Evolutionary conservation across 2,329 filamentous ascomycete species (phyloP), one percentile per base, ranked within the genome.

Genomic region (Knufia petricola): DNA sequence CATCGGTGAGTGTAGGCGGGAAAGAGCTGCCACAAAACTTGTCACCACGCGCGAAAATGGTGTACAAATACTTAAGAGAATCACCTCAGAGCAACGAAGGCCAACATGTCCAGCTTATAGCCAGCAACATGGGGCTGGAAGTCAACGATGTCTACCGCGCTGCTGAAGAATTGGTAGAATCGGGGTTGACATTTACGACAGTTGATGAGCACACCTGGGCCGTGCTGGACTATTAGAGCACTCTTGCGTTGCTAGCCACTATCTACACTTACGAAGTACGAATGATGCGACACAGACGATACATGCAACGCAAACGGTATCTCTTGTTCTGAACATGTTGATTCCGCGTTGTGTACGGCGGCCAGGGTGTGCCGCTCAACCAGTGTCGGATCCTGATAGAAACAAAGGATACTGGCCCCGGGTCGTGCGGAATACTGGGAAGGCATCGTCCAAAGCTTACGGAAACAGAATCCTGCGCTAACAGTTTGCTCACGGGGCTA

Each of bases 181-280:
- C 78, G 48, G 87, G 88, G 24, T 63, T 87, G 58, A 86, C 95
- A 55, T 98, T 87, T 69, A 87, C 87, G 23, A 98, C 94, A 8
- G 77, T 94, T 49, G 88, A 96, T 67, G 90, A 96, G 61, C 77
- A 86, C 66, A 96, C 90, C 1, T 96, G 86, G 83, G 87, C 87
- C 37, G 72, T 94, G 54, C 71, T 95, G 52, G 86, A 94, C 19
- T 48, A 36, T 17, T 46, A 36, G 28, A 36, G 12, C 23, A 23
- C 24, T 6, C 17, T 36, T n/a, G 15, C 6, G 10, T 8, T n/a
- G 32, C 13, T 8, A 7, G 32, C 32, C 6, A 40, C 19, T 10
- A 40, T 4, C 10, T 21, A 17, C 8, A 19, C 4, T 9, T 4
- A 4, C 8, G 17, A 24, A 40, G 37, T 17, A 40, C 17, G 37